Percentiles rank a stretch among this genome's conserved stretches.
Evolutionary conservation across 2,329 filamentous ascomycete genomes (phyloP).

Genomic region (Epichloe glyceriae): DNA sequence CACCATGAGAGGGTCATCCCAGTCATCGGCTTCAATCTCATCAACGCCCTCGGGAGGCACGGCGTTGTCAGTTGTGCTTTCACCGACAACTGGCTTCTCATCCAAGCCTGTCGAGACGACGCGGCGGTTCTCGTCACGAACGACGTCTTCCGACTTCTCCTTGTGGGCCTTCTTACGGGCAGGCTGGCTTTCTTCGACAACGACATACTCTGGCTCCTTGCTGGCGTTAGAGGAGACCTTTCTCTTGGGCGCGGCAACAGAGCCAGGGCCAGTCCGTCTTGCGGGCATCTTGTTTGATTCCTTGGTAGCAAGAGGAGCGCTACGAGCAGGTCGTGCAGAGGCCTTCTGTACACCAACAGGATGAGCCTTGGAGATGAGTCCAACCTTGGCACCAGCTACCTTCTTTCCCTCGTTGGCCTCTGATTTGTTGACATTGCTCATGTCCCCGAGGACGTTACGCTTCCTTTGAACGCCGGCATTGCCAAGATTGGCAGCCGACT

Average conservation of each 20-base stretch:
- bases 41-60: background rate
- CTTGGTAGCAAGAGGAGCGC: slow-evolving; percentile 52
- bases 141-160: slow-evolving; percentile 6
- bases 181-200: slow-evolving; percentile 53
- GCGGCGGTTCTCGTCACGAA: slow-evolving; percentile 37
- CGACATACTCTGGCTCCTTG: slow-evolving; percentile 42
- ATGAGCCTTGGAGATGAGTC: slow-evolving; percentile 69
- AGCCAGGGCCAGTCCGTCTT: slow-evolving; percentile 63
- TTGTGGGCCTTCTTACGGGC: slow-evolving; percentile 51
- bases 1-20: slow-evolving; percentile 93
- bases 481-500: slow-evolving; percentile 37
- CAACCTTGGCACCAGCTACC: slow-evolving; percentile 45
- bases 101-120: slow-evolving; percentile 12
- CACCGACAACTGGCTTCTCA: slow-evolving; percentile 14
- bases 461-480: slow-evolving; percentile 45
- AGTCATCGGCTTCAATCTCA: slow-evolving; percentile 64
- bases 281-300: slow-evolving; percentile 54
- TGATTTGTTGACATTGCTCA: slow-evolving; percentile 85
- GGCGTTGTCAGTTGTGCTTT: background rate
- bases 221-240: slow-evolving; percentile 37
- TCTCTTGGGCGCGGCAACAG: slow-evolving; percentile 58
- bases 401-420: slow-evolving; percentile 67
- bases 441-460: slow-evolving; percentile 79
- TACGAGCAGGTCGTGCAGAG: slow-evolving; percentile 42
- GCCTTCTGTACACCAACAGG: slow-evolving; percentile 72